phyloP scores from a whole-genome alignment of 208 protist species.

The Acanthamoeba triangularis region DNA sequence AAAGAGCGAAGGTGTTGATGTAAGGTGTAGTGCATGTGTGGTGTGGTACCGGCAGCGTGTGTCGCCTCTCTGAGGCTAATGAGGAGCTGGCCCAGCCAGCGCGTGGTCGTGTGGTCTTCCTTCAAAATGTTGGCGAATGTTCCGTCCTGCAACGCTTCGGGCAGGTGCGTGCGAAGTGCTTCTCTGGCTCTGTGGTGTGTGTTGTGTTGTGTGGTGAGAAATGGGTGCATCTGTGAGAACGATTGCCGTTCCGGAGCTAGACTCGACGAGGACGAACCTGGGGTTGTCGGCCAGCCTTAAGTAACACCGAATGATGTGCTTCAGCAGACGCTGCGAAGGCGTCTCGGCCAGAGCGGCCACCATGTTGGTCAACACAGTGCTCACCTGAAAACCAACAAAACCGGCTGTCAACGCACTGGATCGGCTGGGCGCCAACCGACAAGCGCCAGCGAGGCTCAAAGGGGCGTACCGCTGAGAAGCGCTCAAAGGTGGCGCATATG shows the following conservation, averaged over 20 bases:
- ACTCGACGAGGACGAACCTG: constrained; percentile 75
- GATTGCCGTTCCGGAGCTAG: no score
- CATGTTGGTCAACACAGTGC: constrained; percentile 97
- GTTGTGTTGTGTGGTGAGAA: neutral
- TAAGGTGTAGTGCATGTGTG: neutral
- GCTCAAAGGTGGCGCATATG: constrained; percentile 97
- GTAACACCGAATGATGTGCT: constrained; percentile 99
- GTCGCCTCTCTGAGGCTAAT: constrained; percentile 72
- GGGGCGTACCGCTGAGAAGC: constrained; percentile 85
- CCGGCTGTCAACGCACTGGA: neutral
- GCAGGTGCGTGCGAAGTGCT: constrained; percentile 92
- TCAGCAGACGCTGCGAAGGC: constrained; percentile 97
- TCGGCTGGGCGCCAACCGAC: neutral
- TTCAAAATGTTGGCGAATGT: constrained; percentile 87
- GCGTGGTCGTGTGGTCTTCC: constrained; percentile 73
- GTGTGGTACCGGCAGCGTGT: constrained; percentile 18
- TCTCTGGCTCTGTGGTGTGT: constrained; percentile 90
- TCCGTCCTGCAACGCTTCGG: constrained; percentile 90
- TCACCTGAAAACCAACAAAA: neutral
- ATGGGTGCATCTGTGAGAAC: neutral
- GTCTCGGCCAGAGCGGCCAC: constrained; percentile 94
- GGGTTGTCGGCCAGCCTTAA: constrained; percentile 97
- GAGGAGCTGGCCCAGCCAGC: constrained; percentile 71
- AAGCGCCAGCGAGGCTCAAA: no score
- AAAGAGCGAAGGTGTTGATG: no score